These are phyloP conservation scores for Sporothrix curviconia DNA, from an alignment of 2,329 filamentous ascomycete species.

Conservation along the genomic window DNA sequence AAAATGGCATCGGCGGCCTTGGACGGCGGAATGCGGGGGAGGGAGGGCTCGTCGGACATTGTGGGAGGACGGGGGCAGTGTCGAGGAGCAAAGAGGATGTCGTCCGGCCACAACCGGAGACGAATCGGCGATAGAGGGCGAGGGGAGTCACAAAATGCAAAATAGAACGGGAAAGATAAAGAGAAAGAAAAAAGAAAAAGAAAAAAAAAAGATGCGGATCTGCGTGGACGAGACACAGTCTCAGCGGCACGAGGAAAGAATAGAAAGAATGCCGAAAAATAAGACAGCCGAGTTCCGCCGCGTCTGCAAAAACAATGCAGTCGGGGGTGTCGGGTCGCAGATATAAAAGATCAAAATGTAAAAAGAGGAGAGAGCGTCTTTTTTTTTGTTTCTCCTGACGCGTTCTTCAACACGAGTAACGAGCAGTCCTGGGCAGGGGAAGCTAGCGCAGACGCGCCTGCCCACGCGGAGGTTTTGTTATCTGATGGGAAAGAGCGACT, in stretches of 20 bases:
- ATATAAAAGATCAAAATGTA: neutral
- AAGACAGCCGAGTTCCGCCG: neutral
- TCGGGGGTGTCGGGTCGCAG: neutral
- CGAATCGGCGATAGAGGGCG: neutral
- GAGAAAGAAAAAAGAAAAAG: neutral
- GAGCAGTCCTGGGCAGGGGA: neutral
- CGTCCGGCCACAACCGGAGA: slow-evolving; percentile 8
- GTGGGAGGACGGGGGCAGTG: neutral
- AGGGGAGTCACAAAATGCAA: too few relatives aligned
- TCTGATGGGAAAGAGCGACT: slow-evolving; percentile 4
- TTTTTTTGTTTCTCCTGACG: neutral
- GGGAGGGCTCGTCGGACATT: slow-evolving; percentile 20
- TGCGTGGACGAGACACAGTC: too few relatives aligned
- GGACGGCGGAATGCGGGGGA: slow-evolving; percentile 17
- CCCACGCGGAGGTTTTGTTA: neutral
- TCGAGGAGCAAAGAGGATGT: slow-evolving; percentile 14
- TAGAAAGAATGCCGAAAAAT: neutral
- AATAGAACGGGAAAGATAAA: neutral
- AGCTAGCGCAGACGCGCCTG: slow-evolving; percentile 1
- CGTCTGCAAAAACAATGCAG: neutral
- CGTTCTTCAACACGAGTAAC: neutral
- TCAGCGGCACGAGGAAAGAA: neutral
- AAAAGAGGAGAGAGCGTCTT: neutral
- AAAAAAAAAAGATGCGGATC: neutral
- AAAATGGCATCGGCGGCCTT: slow-evolving; percentile 17